A percentile compares a stretch with the other conserved stretches of the same genome.
Evolutionary conservation across 768 basidiomycete genomes (phyloP).

Genomic region (Pleurotus platypus): DNA sequence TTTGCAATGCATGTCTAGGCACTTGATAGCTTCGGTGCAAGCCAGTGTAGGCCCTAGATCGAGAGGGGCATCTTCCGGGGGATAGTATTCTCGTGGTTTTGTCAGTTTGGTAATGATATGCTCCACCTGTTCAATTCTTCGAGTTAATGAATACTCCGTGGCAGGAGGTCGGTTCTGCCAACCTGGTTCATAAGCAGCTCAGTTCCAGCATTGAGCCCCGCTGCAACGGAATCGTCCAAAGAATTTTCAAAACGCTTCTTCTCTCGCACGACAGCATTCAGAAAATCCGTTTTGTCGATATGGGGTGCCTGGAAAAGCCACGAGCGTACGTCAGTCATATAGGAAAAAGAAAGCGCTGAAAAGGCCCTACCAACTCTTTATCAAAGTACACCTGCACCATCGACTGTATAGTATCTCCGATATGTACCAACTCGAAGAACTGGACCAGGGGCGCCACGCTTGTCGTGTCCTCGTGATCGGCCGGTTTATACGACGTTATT

Average conservation of each 20-base stretch:
- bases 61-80: conserved; percentile 71
- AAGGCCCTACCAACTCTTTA: conserved; percentile 74
- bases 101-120: conserved; percentile 86
- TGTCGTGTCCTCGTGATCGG: conserved; percentile 76
- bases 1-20: conserved; percentile 87
- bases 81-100: conserved; percentile 85
- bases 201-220: conserved; percentile 91
- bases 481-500: conserved; percentile 88
- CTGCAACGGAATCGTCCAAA: conserved; percentile 91
- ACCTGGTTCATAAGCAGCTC: conserved; percentile 96
- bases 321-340: neutral
- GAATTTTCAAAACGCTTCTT: conserved; percentile 95
- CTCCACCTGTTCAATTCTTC: conserved; percentile 64
- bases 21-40: conserved; percentile 86
- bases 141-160: neutral
- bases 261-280: conserved; percentile 90
- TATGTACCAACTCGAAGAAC: conserved; percentile 96
- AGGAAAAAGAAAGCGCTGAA: neutral
- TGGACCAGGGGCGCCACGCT: conserved; percentile 91
- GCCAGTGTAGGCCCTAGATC: conserved; percentile 86
- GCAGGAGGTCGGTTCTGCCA: conserved; percentile 9
- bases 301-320: conserved; percentile 57
- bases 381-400: conserved; percentile 99
- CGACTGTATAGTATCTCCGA: conserved; percentile 95
- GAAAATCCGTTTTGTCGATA: conserved; percentile 90